Conservation (phyloP, 805 yeast genomes). For the Phaffomyces antillensis region DNA sequence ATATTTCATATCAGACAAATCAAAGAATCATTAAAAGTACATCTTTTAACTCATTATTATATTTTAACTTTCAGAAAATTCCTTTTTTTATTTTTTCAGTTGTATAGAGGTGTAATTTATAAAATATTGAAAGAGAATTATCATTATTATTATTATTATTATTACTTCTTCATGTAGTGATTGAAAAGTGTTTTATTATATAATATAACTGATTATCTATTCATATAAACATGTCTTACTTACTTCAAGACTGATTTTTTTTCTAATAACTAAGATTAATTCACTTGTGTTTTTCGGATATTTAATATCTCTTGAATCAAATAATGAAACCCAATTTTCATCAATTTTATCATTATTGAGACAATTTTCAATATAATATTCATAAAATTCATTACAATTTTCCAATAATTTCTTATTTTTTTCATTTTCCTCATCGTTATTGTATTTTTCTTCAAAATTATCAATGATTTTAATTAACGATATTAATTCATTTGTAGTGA, state of each 20-base stretch:
- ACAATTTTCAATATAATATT: constrained; percentile 9
- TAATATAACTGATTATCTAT: not conserved
- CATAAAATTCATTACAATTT: constrained; percentile 18
- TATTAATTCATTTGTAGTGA: constrained; percentile 16
- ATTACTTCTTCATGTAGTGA: no score
- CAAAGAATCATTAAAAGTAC: not conserved
- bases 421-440: constrained; percentile 1
- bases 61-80: not conserved
- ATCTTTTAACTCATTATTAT: not conserved
- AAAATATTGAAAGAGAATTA: not conserved
- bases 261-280: constrained; percentile 16
- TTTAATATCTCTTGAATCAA: constrained; percentile 12
- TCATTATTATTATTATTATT: not conserved
- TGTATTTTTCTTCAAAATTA: constrained; percentile 12
- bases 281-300: constrained; percentile 14
- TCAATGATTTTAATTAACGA: constrained; percentile 17
- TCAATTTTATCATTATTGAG: not conserved
- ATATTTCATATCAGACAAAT: not conserved
- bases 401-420: constrained; percentile 7
- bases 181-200: no score
- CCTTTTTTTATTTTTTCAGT: not conserved
- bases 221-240: constrained; percentile 18
- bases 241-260: constrained; percentile 19
- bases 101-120: constrained; percentile 3
- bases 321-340: constrained; percentile 16